A percentile compares a stretch with the other conserved stretches of the same genome.
Conservation (phyloP, 257 asterid genomes). For the Phtheirospermum japonicum region DNA sequence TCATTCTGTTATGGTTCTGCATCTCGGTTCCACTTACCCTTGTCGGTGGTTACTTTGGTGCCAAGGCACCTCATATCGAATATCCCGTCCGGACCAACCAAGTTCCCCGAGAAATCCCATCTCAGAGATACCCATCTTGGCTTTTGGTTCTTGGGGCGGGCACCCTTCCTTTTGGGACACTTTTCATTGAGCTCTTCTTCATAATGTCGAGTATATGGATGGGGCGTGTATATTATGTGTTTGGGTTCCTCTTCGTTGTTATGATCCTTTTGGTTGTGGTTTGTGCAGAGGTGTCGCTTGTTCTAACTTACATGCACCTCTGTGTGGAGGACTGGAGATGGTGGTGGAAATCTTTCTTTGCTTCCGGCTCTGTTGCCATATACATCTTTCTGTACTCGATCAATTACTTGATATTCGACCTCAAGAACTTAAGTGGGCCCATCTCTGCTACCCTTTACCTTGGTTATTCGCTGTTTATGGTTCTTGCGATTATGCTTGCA, state of each 20-base stretch:
- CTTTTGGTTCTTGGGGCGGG: conserved; percentile 87
- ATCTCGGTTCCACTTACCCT: conserved; percentile 86
- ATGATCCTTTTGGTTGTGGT: conserved; percentile 66
- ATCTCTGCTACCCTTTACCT: conserved; percentile 83
- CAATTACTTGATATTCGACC: conserved; percentile 69
- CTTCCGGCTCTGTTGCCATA: conserved; percentile 80
- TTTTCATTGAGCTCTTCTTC: conserved; percentile 90
- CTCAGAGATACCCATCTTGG: conserved; percentile 88
- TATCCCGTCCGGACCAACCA: conserved; percentile 82
- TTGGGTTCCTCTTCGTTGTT: conserved; percentile 73
- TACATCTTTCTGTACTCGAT: conserved; percentile 73
- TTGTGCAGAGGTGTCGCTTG: conserved; percentile 89
- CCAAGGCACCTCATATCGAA: conserved; percentile 72
- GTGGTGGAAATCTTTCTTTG: conserved; percentile 98
- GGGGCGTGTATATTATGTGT: conserved; percentile 87
- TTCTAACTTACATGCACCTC: conserved; percentile 85
- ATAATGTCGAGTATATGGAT: conserved; percentile 92
- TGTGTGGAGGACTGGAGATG: conserved; percentile 93
- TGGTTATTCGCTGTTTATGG: conserved; percentile 88
- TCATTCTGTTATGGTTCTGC: conserved; percentile 80
- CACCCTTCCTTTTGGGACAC: conserved; percentile 93
- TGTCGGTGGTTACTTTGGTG: conserved; percentile 75
- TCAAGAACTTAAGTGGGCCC: conserved; percentile 80
- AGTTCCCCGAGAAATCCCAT: conserved; percentile 84
- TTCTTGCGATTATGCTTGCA: conserved; percentile 75